These are phyloP conservation scores for Botrytis fabae DNA, from an alignment of 2,329 filamentous ascomycete species.

Conservation along the genomic window DNA sequence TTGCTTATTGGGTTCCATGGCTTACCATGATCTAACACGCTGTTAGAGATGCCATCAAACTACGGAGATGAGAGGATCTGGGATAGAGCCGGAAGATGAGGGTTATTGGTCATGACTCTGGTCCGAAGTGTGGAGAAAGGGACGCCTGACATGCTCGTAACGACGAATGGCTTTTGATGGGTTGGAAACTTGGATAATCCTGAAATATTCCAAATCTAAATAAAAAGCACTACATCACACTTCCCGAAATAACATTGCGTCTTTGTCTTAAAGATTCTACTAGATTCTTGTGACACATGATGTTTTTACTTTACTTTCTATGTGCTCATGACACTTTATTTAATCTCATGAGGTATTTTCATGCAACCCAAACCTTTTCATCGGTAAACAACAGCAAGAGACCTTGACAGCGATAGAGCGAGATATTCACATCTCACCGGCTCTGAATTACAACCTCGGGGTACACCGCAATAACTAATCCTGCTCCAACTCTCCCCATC, in stretches of 20 bases:
- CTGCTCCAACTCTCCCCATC: not conserved
- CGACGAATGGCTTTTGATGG: not conserved
- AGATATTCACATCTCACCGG: not conserved
- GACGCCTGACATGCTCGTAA: not conserved
- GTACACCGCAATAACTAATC: not conserved
- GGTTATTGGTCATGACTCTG: constrained; percentile 30
- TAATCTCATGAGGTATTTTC: not conserved
- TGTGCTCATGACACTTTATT: not conserved
- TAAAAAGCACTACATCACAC: not conserved
- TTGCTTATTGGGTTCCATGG: no score
- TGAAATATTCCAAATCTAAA: not conserved
- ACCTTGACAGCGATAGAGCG: not conserved
- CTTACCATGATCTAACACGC: constrained; percentile 14
- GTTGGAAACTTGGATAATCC: not conserved
- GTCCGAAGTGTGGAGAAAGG: not conserved
- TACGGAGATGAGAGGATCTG: constrained; percentile 21
- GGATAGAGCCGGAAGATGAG: constrained; percentile 29
- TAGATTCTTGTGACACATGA: not conserved
- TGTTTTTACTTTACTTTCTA: not conserved
- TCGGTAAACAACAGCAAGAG: not conserved
- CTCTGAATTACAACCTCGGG: not conserved
- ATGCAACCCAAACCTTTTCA: not conserved
- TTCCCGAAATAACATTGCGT: not conserved
- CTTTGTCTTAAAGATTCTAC: not conserved
- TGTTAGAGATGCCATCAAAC: constrained; percentile 30